Evolutionary conservation across 116 monocot species (phyloP), one percentile per base, ranked within the genome.

Genomic region (Posidonia oceanica): DNA sequence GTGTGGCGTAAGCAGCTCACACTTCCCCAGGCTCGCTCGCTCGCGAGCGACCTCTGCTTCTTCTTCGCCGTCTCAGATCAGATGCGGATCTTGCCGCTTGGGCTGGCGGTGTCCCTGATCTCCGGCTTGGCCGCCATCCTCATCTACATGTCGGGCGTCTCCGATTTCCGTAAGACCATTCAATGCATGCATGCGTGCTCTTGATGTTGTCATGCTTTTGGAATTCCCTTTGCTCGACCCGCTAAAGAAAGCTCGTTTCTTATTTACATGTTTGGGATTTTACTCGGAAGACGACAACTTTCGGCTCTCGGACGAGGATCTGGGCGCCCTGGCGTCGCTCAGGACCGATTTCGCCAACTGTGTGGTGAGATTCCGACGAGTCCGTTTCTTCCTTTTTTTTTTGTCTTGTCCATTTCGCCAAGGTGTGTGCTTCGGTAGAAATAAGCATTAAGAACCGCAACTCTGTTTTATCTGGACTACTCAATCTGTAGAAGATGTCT

Each of bases 261-360:
- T 75, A 5, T 57, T 29, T 22, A 40, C 29, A 38, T 64, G 53
- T 22, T 52, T 54, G 12, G 16, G 16, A 13, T 53, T 18, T 14
- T 39, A 36, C 39, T 56, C 42, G 53, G 36, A 29, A 79, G 80
- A 79, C 20, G 65, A 68, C 40, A 41, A 39, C 15, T 39, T 64
- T 52, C 71, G 71, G 17, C 62, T 87, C 63, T 83, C 87, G 36
- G 70, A 77, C 8, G 83, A 76, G 29, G 90, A 94, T 38, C 17
- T 85, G 36, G 58, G 59, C 39, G 87, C 94, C 0, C 67, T 94
- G 64, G 16, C 68, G 7, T 70, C 76, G 18, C 77, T 94, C 36
- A 85, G 78, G 72, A 75, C 54, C 14, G 73, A 66, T 6, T 87
- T 94, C 80, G 80, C 70, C 71, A 87, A 94, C 74, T 94, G 93